phyloP scores from a whole-genome alignment of 441 rosid species.

The Erodium texanum region DNA sequence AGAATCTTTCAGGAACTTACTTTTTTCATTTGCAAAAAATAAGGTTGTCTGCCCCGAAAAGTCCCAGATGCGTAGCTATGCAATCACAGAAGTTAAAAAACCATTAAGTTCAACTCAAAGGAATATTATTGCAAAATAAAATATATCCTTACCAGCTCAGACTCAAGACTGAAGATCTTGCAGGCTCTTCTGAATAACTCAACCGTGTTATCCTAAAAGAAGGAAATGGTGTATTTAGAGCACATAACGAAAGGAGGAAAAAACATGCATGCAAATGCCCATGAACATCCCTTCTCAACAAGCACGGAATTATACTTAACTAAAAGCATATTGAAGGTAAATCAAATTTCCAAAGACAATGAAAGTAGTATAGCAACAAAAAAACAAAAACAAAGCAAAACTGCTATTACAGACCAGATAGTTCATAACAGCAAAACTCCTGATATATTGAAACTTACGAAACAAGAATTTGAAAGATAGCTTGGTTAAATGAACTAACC shows the following conservation, averaged over 20 bases:
- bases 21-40: conserved; percentile 42
- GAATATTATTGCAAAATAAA: conserved; percentile 10
- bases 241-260: conserved; percentile 16
- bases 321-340: not conserved
- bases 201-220: conserved; percentile 46
- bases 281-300: conserved; percentile 5
- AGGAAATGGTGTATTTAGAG: conserved; percentile 9
- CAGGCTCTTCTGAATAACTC: conserved; percentile 73
- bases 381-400: not conserved
- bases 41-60: conserved; percentile 57
- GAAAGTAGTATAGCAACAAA: not conserved
- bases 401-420: not conserved
- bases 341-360: not conserved
- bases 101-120: conserved; percentile 13
- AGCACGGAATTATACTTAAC: not conserved
- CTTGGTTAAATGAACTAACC: conserved; percentile 31
- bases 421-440: not conserved
- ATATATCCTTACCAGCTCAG: conserved; percentile 46
- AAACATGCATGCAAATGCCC: not conserved
- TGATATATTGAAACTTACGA: conserved; percentile 1
- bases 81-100: conserved; percentile 19
- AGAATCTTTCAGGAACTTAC: conserved; percentile 33
- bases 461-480: conserved; percentile 17
- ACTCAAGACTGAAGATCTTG: conserved; percentile 59
- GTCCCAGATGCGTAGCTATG: conserved; percentile 69